Evolutionary conservation across 805 yeast species (phyloP), one percentile per base, ranked within the genome.

Genomic region (Kuraishia ogatae): DNA sequence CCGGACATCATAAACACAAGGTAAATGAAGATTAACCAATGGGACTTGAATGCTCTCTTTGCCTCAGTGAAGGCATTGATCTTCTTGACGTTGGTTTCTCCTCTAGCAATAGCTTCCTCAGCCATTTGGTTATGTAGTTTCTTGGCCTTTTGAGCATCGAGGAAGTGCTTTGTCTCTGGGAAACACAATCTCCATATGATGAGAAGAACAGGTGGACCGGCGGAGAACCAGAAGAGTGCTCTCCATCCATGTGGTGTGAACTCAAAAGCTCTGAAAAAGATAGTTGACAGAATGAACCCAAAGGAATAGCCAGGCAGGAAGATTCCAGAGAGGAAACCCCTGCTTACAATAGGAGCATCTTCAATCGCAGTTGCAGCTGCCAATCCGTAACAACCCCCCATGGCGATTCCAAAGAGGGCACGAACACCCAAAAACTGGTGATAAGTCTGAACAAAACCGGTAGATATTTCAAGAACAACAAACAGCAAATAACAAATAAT

Each of bases 251-350:
- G 62, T 2, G 84, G 72, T 56, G 75, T 78, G 62, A 77, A 79
- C 13, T 78, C 81, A 58, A 85, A 78, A 35, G 85, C 86, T 65
- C 89, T 73, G 58, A 79, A 79, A 70, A 84, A 85, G 24, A 83
- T 72, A 53, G 83, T 87, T 5, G 83, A 89, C 57, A 84, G 64
- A 26, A 85, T 68, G 61, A 83, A 84, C 23, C 90, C 90, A 52
- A 85, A 76, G 0, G 87, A 84, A 61, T 85, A 89, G 58, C 96
- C 96, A 65, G 88, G 87, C 69, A 88, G 96, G 65, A 89, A 80
- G 48, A 87, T 66, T 51, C 89, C 89, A 35, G 85, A 79, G 51
- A 84, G 67, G 55, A 83, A 74, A 50, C 87, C 85, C 67, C 81
- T 72, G 35, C 85, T 79, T 26, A 67, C 72, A 28, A 64, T 61